These are phyloP conservation scores for Orbilia quercus DNA, from an alignment of 2,329 filamentous ascomycete genomes.

Conservation along the genomic window DNA sequence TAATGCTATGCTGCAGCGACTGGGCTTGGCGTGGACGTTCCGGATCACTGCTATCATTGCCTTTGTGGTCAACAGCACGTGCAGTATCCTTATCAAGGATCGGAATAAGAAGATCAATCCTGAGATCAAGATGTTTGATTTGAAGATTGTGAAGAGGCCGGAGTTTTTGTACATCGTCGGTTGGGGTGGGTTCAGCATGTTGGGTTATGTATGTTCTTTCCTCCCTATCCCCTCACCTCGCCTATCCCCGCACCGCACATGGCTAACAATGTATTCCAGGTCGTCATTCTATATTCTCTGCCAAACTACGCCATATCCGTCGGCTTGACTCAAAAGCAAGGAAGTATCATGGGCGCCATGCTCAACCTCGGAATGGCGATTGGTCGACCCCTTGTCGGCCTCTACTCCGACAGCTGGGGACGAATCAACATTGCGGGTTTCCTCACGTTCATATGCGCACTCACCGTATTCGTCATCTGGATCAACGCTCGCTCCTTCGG, in stretches of 20 bases:
- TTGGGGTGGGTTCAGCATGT: constrained; percentile 77
- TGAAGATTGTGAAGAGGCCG: constrained; percentile 70
- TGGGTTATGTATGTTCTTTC: constrained; percentile 80
- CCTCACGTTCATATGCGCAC: constrained; percentile 73
- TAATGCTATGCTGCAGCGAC: constrained; percentile 74
- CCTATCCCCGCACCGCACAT: constrained; percentile 62
- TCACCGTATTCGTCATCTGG: constrained; percentile 79
- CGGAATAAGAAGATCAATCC: constrained; percentile 77
- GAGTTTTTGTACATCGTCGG: constrained; percentile 74
- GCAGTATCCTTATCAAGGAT: constrained; percentile 74
- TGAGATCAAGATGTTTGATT: constrained; percentile 75
- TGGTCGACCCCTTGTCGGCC: constrained; percentile 77
- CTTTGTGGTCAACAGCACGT: constrained; percentile 73
- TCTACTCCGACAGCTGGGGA: constrained; percentile 76
- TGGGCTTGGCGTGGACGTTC: constrained; percentile 76
- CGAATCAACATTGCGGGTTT: constrained; percentile 77
- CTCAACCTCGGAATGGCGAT: constrained; percentile 74
- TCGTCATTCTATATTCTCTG: constrained; percentile 44
- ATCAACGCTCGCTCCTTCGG: constrained; percentile 73
- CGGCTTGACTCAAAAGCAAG: constrained; percentile 75
- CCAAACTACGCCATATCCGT: constrained; percentile 78
- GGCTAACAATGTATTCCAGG: constrained; percentile 30
- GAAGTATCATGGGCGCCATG: constrained; percentile 77
- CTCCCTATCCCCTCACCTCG: constrained; percentile 62
- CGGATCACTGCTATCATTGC: constrained; percentile 73